phyloP scores from a whole-genome alignment of 495 filamentous ascomycete genomes.

The Aspergillus taichungensis region DNA sequence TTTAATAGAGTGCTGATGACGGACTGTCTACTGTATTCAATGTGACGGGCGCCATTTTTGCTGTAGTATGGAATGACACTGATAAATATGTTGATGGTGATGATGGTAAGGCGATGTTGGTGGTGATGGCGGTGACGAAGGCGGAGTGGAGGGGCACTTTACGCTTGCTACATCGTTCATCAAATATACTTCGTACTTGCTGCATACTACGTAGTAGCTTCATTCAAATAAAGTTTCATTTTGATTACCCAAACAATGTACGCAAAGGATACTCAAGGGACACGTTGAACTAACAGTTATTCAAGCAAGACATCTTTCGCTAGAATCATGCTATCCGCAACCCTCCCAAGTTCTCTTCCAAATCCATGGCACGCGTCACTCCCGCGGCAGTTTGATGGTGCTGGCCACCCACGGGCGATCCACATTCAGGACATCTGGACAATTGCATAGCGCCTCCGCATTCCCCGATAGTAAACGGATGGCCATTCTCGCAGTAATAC shows the following conservation, averaged over 20 bases:
- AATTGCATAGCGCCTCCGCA: conserved; percentile 63
- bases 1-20: conserved; percentile 5
- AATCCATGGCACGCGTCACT: conserved; percentile 40
- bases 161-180: too few relatives aligned
- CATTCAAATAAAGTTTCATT: too few relatives aligned
- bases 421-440: conserved; percentile 58
- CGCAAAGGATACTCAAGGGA: too few relatives aligned
- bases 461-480: conserved; percentile 66
- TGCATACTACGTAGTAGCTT: too few relatives aligned
- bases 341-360: conserved; percentile 23
- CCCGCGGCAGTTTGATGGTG: conserved; percentile 44
- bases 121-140: conserved; percentile 1
- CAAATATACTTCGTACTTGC: too few relatives aligned
- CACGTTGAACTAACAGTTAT: too few relatives aligned
- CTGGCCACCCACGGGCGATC: conserved; percentile 48
- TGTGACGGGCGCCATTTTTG: conserved; percentile 37
- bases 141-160: background rate
- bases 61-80: background rate
- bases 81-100: background rate
- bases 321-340: too few relatives aligned
- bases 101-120: background rate
- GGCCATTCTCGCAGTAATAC: conserved; percentile 59
- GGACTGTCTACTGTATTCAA: conserved; percentile 43
- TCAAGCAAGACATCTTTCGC: too few relatives aligned
- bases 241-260: too few relatives aligned